A percentile compares a stretch with the other conserved stretches of the same genome.
Evolutionary conservation across 306 rosid species (phyloP).

Genomic region (Ziziphus jujuba): DNA sequence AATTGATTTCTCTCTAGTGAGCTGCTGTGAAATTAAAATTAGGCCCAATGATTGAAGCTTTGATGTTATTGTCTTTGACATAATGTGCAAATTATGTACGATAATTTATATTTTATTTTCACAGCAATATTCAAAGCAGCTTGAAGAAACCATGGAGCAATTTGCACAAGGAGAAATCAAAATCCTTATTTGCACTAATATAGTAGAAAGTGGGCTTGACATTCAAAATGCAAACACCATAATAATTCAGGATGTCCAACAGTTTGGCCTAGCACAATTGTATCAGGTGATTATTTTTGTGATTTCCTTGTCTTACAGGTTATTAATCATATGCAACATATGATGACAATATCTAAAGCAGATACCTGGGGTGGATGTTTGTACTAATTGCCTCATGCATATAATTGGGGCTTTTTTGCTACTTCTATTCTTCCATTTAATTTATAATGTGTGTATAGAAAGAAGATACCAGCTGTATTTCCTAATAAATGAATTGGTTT

Average conservation of each 20-base stretch:
- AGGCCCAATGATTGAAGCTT: conserved; percentile 5
- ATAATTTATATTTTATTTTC: conserved; percentile 23
- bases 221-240: conserved; percentile 99
- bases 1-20: conserved; percentile 23
- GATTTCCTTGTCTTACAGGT: conserved; percentile 7
- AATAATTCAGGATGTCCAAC: conserved; percentile 95
- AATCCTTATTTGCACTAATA: conserved; percentile 81
- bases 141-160: conserved; percentile 92
- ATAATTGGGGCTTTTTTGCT: background rate
- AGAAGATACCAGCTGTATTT: background rate
- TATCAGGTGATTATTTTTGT: conserved; percentile 74
- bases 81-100: background rate
- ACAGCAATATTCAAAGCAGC: conserved; percentile 88
- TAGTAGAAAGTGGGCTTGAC: conserved; percentile 98
- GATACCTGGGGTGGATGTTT: background rate
- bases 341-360: background rate
- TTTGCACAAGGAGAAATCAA: conserved; percentile 79
- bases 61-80: background rate
- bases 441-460: background rate
- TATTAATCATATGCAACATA: background rate
- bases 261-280: conserved; percentile 92
- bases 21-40: conserved; percentile 21
- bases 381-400: background rate
- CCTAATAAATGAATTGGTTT: background rate
- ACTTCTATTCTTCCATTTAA: background rate